Evolutionary conservation across 305 asterid species (phyloP).

Genomic region (Caryopteris hybrid): DNA sequence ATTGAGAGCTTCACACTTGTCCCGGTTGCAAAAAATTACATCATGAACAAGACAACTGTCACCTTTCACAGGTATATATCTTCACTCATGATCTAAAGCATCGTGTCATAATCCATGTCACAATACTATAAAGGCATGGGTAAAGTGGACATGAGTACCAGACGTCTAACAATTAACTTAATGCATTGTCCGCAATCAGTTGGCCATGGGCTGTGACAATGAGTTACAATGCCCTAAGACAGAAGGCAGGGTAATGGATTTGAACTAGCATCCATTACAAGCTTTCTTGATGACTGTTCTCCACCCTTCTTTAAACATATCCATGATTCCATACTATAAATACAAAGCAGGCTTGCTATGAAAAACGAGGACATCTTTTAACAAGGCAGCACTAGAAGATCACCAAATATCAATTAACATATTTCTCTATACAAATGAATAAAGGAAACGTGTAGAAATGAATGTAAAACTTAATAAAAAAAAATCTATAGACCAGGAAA

Average conservation of each 20-base stretch:
- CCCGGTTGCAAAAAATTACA: background rate
- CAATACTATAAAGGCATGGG: background rate
- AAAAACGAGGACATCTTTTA: background rate
- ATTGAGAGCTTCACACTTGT: background rate
- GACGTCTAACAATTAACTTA: background rate
- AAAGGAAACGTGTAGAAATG: background rate
- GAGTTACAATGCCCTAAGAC: background rate
- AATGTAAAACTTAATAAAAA: background rate
- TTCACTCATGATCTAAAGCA: background rate
- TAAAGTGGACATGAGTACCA: background rate
- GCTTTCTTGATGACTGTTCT: background rate
- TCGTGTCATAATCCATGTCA: background rate
- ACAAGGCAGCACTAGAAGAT: background rate
- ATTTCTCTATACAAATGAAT: background rate
- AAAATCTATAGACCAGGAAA: background rate
- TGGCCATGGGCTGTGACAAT: background rate
- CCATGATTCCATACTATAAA: background rate
- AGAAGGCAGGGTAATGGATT: background rate
- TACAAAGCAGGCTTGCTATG: background rate
- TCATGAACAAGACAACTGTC: background rate
- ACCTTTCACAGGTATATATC: background rate
- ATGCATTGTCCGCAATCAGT: background rate
- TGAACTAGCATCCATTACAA: background rate
- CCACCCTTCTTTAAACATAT: background rate
- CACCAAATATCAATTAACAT: background rate